These are phyloP conservation scores for Boletus hoseneyae DNA, from an alignment of 1,284 basidiomycete genomes.

Conservation along the genomic window DNA sequence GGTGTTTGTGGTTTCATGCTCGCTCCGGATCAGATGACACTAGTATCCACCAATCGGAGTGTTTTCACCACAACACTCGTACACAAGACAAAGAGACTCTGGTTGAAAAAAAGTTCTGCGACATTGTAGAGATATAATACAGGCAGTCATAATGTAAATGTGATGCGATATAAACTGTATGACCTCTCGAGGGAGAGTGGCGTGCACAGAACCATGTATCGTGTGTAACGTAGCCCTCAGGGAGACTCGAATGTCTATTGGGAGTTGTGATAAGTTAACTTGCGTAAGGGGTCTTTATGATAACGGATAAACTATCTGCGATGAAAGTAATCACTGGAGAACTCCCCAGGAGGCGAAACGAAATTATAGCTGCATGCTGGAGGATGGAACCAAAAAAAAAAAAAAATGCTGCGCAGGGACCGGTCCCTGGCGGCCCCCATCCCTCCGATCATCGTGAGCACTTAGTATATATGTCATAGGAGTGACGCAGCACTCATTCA, in stretches of 20 bases:
- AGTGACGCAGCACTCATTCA: conserved; percentile 5
- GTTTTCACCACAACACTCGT: too few relatives aligned
- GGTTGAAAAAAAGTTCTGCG: too few relatives aligned
- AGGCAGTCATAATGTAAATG: conserved; percentile 7
- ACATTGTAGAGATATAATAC: background rate
- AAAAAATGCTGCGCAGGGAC: conserved; percentile 13
- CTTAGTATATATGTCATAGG: conserved; percentile 13
- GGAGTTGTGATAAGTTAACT: conserved; percentile 22
- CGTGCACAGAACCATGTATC: too few relatives aligned
- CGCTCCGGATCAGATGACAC: too few relatives aligned
- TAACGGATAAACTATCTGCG: conserved; percentile 27
- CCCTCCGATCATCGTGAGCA: conserved; percentile 6
- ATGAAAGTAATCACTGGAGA: conserved; percentile 1
- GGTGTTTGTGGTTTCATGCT: too few relatives aligned
- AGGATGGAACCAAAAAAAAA: background rate
- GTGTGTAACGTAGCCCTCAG: too few relatives aligned
- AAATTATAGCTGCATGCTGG: conserved; percentile 1
- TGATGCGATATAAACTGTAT: background rate
- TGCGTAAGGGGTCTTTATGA: conserved; percentile 13
- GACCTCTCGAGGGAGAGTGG: too few relatives aligned
- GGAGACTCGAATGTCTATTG: conserved; percentile 7
- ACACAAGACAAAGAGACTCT: too few relatives aligned
- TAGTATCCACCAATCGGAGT: too few relatives aligned
- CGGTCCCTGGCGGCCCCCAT: conserved; percentile 5
- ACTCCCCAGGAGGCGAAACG: background rate